Conservation (phyloP, 2,329 filamentous ascomycete species). For the Talaromyces sp. region DNA sequence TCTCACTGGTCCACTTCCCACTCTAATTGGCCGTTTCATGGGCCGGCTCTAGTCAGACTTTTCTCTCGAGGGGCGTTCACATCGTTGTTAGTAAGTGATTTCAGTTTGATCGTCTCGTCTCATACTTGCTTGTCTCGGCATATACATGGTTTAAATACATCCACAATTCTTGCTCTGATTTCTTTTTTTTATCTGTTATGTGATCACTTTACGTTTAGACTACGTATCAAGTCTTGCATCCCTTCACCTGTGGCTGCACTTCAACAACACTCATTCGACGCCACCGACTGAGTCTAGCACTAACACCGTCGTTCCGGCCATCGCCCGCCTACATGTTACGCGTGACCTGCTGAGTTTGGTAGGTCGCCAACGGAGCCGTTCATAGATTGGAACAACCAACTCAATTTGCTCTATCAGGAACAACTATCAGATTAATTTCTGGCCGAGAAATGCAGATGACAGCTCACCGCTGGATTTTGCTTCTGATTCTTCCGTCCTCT, state of each 20-base stretch:
- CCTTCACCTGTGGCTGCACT: too few relatives aligned
- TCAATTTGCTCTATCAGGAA: background rate
- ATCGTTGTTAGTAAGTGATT: background rate
- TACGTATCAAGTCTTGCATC: background rate
- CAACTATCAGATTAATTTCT: background rate
- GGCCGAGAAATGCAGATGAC: constrained; percentile 11
- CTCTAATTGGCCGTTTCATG: background rate
- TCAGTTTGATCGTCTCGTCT: background rate
- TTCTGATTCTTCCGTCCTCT: constrained; percentile 1
- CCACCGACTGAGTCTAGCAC: constrained; percentile 5
- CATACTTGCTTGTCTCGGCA: background rate
- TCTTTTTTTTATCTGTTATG: background rate
- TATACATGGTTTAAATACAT: background rate
- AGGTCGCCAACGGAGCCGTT: background rate
- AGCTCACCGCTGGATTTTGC: constrained; percentile 3
- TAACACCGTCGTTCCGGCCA: constrained; percentile 11
- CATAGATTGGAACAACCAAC: background rate
- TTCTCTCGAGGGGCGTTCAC: background rate
- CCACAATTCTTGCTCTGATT: background rate
- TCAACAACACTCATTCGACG: background rate
- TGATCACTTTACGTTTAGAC: background rate
- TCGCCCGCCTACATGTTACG: constrained; percentile 5
- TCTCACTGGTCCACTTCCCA: background rate
- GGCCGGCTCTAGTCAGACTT: background rate
- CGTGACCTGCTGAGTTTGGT: constrained; percentile 15